A percentile compares a stretch with the other conserved stretches of the same genome.
Evolutionary conservation across 306 rosid genomes (phyloP).

Genomic region (Quercus glauca): DNA sequence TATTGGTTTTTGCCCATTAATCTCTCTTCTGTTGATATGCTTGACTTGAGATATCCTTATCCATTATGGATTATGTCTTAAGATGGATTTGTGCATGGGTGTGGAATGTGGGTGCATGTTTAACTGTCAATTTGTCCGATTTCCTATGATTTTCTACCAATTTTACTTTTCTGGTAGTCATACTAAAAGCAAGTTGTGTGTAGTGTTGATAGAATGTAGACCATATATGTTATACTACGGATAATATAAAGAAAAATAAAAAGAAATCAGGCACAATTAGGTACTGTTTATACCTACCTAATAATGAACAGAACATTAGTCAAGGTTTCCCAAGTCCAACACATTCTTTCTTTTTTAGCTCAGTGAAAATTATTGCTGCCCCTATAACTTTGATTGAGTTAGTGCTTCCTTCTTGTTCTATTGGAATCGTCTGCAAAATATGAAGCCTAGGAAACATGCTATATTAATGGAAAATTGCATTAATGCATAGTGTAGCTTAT

Average conservation of each 20-base stretch:
- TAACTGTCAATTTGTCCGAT: not conserved
- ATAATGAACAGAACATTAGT: not conserved
- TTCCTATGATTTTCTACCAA: not conserved
- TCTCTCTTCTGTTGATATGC: not conserved
- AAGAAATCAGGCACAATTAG: not conserved
- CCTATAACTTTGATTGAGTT: not conserved
- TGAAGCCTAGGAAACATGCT: not conserved
- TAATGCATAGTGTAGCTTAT: not conserved
- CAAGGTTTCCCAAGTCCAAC: not conserved
- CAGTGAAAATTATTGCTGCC: not conserved
- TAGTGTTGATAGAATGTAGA: too few relatives aligned
- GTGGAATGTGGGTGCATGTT: not conserved
- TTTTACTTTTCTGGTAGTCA: not conserved
- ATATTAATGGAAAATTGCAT: not conserved
- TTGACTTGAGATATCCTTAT: not conserved
- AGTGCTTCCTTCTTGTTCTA: not conserved
- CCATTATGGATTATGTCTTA: not conserved
- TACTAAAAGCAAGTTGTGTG: not conserved
- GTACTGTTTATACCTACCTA: not conserved
- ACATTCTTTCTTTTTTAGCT: not conserved
- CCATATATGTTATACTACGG: too few relatives aligned
- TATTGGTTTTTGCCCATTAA: slow-evolving; percentile 12
- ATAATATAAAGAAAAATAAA: too few relatives aligned
- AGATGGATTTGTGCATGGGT: not conserved
- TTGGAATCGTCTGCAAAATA: not conserved